Base-by-base conservation (phyloP, 805 yeast species). In the Maudiozyma saulgeensis region DNA sequence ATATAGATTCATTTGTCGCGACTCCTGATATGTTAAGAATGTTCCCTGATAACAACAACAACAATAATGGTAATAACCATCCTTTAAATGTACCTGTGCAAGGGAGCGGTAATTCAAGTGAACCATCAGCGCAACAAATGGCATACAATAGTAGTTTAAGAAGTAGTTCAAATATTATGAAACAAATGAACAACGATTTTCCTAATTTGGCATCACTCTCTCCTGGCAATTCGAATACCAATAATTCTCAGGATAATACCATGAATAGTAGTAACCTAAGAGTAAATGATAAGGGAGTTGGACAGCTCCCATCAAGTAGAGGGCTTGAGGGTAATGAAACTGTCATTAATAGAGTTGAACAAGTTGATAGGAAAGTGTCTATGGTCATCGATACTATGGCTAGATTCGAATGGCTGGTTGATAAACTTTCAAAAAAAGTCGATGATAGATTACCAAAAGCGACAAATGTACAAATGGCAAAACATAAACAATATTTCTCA, bases 301-400 rank as follows among this genome's bases (percentile, higher is more conserved):
- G 32, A 6, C 32, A 28, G 6, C 9, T 28, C 12, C 12, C 32
- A 28, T 23, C 40, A 7, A 16, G 2, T 1, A 15, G 40, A 21
- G 16, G 35, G 6, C 13, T n/a, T 7, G 41, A 19, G 5, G 42
- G 26, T 6, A 19, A 39, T 39, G 25, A 39, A 13, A 13, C 42
- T 19, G 25, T 39, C 15, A 39, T 39, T 19, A 18, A 16, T 12
- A 58, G 50, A 41, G 51, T 61, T 13, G 61, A 55, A 21, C 53
- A 49, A 26, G 26, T 62, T 39, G 62, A 60, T 39, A 55, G 47
- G 37, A 58, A 59, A 45, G 55, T 60, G 4, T 53, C 66, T 7
- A n/a, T 49, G 11, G 45, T 62, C 16, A 47, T 57, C 9, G 61
- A 60, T 35, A 54, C 48, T 38, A 45, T 60, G 51, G 54, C 60